Evolutionary conservation across 306 rosid genomes (phyloP).

Genomic region (Mucuna pruriens): DNA sequence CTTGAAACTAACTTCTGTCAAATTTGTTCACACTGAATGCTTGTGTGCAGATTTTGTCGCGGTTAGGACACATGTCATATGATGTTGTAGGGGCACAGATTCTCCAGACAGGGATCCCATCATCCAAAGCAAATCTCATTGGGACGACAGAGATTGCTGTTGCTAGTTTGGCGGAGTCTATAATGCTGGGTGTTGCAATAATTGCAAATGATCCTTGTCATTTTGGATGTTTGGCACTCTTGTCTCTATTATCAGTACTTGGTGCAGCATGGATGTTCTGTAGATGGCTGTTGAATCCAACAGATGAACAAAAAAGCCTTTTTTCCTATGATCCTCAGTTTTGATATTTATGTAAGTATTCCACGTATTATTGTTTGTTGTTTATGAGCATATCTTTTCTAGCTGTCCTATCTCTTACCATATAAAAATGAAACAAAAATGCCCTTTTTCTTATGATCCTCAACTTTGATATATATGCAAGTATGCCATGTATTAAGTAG

Average conservation of each 20-base stretch:
- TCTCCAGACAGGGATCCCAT: constrained; percentile 91
- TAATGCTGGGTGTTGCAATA: constrained; percentile 88
- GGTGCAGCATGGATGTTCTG: constrained; percentile 90
- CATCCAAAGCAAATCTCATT: constrained; percentile 92
- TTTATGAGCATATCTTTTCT: constrained; percentile 7
- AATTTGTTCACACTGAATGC: not conserved
- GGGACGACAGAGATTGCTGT: constrained; percentile 94
- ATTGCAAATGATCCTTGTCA: constrained; percentile 83
- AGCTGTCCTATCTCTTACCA: not conserved
- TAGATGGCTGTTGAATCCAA: constrained; percentile 85
- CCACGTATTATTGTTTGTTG: constrained; percentile 1
- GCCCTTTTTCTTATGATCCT: constrained; percentile 60
- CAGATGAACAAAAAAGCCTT: constrained; percentile 76
- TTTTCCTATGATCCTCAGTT: constrained; percentile 70
- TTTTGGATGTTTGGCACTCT: constrained; percentile 72
- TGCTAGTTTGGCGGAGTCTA: constrained; percentile 92
- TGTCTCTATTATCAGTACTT: constrained; percentile 86
- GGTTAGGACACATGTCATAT: constrained; percentile 95
- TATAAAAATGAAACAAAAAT: constrained; percentile 38
- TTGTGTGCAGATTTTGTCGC: constrained; percentile 74
- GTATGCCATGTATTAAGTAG: constrained; percentile 2
- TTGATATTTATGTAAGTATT: constrained; percentile 54
- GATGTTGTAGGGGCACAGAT: constrained; percentile 95
- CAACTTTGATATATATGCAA: constrained; percentile 42
- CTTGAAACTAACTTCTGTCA: not conserved